Base-by-base conservation (phyloP, 768 basidiomycete genomes). In the Suillus occidentalis region DNA sequence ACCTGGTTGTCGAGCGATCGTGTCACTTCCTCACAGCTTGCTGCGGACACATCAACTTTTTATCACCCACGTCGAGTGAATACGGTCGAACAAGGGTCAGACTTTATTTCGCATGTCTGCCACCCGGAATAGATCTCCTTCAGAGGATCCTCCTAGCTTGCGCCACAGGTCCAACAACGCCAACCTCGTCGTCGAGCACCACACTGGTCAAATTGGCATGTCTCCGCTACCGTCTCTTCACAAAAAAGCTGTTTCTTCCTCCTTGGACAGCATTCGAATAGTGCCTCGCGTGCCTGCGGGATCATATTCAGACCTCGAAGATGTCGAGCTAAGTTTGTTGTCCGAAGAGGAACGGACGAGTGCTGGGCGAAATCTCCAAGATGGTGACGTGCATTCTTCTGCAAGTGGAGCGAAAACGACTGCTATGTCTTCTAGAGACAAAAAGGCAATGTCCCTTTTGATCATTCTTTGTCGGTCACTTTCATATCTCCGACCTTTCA, bases 381-480 rank as follows among this genome's bases (percentile, higher is more conserved):
- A 81, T 40, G 73, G 68, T 16, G 73, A 69, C 25, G 69, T 72
- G 52, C 81, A 80, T 60, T 77, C 73, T 20, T 67, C 72, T 49
- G 71, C 71, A 37, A 72, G 75, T 53, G 70, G 68, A 56, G 72
- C 73, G 34, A 77, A 77, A 62, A 68, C 72, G 55, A 89, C 85
- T 73, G 72, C 83, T 31, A 82, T 93, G 68, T 89, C 89, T 43
- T 70, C 81, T 37, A 89, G 88, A 74, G 96, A 99, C 78, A 91
- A 90, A 76, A 82, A 86, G 70, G 92, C 89, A 58, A 94, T 99
- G 84, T 86, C 85, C 5, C 79, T 99, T 61, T 80, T 98, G 40
- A 89, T 94, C 76, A 81, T 95, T 70, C 82, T 99, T 59, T 98
- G 95, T 97, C 71, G 80, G 95, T 85, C 67, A 20, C 60, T 49